Percentiles rank a stretch among this genome's conserved stretches.
Evolutionary conservation across 2,329 filamentous ascomycete species (phyloP).

Genomic region (Orbilia blumenaviensis): DNA sequence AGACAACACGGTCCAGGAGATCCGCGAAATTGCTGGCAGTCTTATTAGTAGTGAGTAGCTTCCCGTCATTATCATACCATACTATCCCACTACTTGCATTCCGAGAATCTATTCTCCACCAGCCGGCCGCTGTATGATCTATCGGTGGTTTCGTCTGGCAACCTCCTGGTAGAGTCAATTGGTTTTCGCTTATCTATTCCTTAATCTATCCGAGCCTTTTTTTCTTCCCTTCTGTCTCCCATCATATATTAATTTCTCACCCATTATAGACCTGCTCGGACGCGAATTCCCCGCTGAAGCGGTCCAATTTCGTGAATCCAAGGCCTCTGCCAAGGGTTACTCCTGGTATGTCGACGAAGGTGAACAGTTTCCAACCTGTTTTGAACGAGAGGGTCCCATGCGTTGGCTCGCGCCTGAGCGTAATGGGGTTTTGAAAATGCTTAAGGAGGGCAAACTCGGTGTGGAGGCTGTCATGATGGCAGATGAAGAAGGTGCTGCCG

Average conservation of each 20-base stretch:
- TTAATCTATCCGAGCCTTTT: not conserved
- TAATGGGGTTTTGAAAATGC: constrained; percentile 49
- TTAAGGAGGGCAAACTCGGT: constrained; percentile 50
- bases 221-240: not conserved
- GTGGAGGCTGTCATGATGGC: constrained; percentile 52
- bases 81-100: not conserved
- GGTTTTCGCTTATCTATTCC: not conserved
- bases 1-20: constrained; percentile 52
- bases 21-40: constrained; percentile 46
- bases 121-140: not conserved
- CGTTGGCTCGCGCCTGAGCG: constrained; percentile 50
- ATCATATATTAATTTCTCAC: not conserved
- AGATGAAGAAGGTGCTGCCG: constrained; percentile 37
- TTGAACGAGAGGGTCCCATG: constrained; percentile 50
- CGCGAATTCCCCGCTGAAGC: constrained; percentile 51
- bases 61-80: not conserved
- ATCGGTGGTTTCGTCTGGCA: constrained; percentile 15
- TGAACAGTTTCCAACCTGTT: constrained; percentile 44
- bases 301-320: constrained; percentile 44
- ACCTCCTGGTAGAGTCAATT: not conserved
- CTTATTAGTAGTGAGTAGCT: constrained; percentile 45
- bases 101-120: not conserved
- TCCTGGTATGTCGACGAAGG: constrained; percentile 52
- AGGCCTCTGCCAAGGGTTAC: constrained; percentile 48
- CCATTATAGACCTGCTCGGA: constrained; percentile 30